A percentile compares a stretch with the other conserved stretches of the same genome.
These are phyloP conservation scores for Ensete glaucum DNA, from an alignment of 176 grass and related monocot genomes.

Conservation along the genomic window DNA sequence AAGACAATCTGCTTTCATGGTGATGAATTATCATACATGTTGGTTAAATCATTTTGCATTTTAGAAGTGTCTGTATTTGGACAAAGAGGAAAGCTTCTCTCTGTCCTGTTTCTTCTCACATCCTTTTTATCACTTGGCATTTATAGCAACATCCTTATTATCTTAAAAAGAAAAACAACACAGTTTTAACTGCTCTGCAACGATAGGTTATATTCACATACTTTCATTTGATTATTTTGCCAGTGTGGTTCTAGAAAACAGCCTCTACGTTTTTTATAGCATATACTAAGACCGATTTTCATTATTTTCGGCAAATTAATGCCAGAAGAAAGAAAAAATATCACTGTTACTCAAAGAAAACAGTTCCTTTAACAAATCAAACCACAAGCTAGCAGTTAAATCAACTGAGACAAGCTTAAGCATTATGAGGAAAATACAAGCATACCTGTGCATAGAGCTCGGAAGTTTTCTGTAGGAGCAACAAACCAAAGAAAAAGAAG, in stretches of 20 bases:
- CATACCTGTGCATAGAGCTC: constrained; percentile 92
- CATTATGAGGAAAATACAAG: not conserved
- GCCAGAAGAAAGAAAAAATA: not conserved
- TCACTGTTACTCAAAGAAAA: not conserved
- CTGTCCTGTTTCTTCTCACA: not conserved
- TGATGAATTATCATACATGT: not conserved
- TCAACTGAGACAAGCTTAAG: not conserved
- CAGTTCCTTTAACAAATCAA: not conserved
- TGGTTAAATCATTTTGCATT: not conserved
- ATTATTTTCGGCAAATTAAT: not conserved
- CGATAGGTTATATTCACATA: too few relatives aligned
- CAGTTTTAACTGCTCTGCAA: too few relatives aligned
- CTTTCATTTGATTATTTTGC: too few relatives aligned
- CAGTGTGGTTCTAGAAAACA: not conserved
- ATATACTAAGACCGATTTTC: not conserved
- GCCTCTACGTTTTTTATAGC: not conserved
- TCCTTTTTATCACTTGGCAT: too few relatives aligned
- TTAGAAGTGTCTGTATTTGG: not conserved
- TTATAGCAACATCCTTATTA: too few relatives aligned
- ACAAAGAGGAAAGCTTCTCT: not conserved
- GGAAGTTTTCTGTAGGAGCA: constrained; percentile 73
- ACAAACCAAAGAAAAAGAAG: not conserved
- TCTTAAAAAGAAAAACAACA: too few relatives aligned
- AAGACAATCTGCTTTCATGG: not conserved
- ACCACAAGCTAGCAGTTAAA: not conserved